phyloP scores from a whole-genome alignment of 2,329 filamentous ascomycete genomes.

The Pezicula radicicola region DNA sequence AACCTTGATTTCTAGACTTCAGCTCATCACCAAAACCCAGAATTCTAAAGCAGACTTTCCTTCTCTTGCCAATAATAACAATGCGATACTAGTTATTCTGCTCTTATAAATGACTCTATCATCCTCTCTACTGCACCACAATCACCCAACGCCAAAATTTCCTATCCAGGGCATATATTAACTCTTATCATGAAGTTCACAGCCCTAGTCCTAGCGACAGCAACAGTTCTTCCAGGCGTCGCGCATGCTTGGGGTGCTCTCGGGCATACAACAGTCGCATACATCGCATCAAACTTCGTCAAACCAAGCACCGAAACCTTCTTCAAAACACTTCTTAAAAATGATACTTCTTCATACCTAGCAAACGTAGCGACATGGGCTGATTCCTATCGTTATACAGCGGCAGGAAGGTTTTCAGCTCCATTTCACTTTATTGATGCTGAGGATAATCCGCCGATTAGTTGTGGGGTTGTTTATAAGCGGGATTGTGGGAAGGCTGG shows the following conservation, averaged over 20 bases:
- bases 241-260: slow-evolving; percentile 36
- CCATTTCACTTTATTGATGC: slow-evolving; percentile 70
- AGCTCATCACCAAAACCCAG: no score
- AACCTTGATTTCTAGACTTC: no score
- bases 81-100: no score
- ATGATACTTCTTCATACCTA: slow-evolving; percentile 54
- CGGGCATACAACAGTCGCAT: slow-evolving; percentile 64
- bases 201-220: background rate
- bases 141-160: background rate
- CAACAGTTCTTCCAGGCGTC: slow-evolving; percentile 3
- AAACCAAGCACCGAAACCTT: slow-evolving; percentile 50
- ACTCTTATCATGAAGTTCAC: slow-evolving; percentile 12
- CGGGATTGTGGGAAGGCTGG: slow-evolving; percentile 61
- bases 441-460: slow-evolving; percentile 55
- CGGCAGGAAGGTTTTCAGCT: slow-evolving; percentile 58
- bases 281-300: slow-evolving; percentile 59
- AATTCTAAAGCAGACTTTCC: no score
- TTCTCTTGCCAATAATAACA: no score
- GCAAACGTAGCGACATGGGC: slow-evolving; percentile 65
- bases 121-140: no score
- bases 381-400: slow-evolving; percentile 59
- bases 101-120: no score
- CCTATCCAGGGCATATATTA: background rate
- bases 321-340: slow-evolving; percentile 55
- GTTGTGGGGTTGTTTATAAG: slow-evolving; percentile 53